Evolutionary conservation across 306 rosid species (phyloP).

Genomic region (Albizia julibrissin): DNA sequence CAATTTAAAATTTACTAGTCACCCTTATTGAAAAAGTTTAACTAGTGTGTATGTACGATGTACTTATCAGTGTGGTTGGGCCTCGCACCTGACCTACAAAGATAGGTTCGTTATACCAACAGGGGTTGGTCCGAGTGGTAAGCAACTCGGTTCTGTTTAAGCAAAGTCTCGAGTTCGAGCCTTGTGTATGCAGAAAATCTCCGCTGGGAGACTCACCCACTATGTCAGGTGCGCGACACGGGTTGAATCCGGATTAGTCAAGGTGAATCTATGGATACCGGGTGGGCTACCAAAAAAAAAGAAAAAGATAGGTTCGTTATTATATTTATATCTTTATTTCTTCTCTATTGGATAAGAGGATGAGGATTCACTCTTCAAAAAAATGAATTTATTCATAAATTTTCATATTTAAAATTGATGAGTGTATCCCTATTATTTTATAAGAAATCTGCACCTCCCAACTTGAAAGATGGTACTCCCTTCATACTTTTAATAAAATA

Average conservation of each 20-base stretch:
- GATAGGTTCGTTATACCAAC: background rate
- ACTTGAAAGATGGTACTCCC: background rate
- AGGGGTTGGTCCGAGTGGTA: too few species aligned
- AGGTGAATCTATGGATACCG: too few species aligned
- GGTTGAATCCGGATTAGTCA: too few species aligned
- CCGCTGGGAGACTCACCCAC: too few species aligned
- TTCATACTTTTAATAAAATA: too few species aligned
- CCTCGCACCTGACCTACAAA: background rate
- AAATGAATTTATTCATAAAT: background rate
- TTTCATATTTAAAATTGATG: background rate
- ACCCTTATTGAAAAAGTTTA: background rate
- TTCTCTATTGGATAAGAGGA: background rate
- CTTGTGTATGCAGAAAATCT: too few species aligned
- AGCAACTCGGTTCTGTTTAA: too few species aligned
- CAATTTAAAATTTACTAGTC: background rate
- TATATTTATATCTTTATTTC: background rate
- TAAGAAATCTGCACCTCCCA: background rate
- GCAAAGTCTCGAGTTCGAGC: too few species aligned
- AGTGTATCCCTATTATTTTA: background rate
- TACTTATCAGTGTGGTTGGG: background rate
- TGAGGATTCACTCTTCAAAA: background rate
- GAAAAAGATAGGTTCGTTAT: too few species aligned
- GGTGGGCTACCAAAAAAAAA: too few species aligned
- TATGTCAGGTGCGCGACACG: too few species aligned
- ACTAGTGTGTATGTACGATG: background rate